These are phyloP conservation scores for Verticillium zaregamsianum DNA, from an alignment of 2,329 filamentous ascomycete species.

Conservation along the genomic window DNA sequence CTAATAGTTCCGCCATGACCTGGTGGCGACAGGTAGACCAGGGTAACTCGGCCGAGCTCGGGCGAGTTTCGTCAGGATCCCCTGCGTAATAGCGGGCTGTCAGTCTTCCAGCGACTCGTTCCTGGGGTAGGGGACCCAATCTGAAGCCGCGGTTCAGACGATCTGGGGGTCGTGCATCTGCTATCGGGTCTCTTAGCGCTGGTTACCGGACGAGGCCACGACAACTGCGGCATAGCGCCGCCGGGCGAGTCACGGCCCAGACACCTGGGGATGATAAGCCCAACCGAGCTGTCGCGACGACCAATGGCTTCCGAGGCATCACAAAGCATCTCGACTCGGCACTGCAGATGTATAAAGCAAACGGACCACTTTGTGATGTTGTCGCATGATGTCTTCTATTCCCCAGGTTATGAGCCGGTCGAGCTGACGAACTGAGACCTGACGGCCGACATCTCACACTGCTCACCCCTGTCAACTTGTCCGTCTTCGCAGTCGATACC, in stretches of 20 bases:
- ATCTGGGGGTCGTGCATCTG: background rate
- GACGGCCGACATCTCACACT: background rate
- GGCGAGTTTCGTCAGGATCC: background rate
- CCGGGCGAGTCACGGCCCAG: background rate
- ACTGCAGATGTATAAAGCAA: background rate
- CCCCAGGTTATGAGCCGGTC: background rate
- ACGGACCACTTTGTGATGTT: background rate
- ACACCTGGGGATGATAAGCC: background rate
- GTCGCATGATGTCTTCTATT: background rate
- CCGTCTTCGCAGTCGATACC: background rate
- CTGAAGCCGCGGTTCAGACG: background rate
- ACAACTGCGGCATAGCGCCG: background rate
- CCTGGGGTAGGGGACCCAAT: background rate
- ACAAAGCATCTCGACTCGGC: background rate
- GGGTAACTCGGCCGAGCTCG: constrained; percentile 5
- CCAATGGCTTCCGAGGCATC: background rate
- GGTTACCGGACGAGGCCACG: background rate
- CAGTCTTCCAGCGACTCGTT: background rate
- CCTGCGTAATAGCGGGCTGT: background rate
- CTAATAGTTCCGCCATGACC: background rate
- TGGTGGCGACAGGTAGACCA: background rate
- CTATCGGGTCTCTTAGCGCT: background rate
- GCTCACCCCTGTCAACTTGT: background rate
- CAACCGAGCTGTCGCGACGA: background rate
- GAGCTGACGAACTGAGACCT: background rate